phyloP scores from a whole-genome alignment of 2,329 filamentous ascomycete genomes.

The Gnomoniopsis smithogilvyi region DNA sequence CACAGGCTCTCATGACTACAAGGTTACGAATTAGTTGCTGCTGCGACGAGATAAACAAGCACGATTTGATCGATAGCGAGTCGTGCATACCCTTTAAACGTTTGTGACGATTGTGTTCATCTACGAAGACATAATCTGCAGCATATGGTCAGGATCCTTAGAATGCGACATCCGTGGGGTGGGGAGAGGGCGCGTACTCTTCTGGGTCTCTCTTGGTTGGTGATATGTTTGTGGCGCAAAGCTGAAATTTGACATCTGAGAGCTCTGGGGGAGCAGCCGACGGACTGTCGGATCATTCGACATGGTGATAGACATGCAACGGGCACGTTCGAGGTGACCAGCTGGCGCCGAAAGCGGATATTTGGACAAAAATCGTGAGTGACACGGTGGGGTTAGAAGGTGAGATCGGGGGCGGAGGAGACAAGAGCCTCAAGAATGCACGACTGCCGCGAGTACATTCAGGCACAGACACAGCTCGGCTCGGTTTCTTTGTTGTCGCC shows the following conservation, averaged over 20 bases:
- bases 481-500: neutral
- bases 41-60: neutral
- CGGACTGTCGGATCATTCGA: conserved; percentile 60
- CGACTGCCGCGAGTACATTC: neutral
- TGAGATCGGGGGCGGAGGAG: conserved; percentile 8
- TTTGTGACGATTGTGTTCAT: conserved; percentile 98
- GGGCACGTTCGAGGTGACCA: neutral
- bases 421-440: conserved; percentile 6
- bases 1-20: conserved; percentile 94
- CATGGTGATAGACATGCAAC: conserved; percentile 40
- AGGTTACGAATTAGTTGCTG: neutral
- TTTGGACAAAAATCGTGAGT: neutral
- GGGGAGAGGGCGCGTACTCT: conserved; percentile 58
- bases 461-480: neutral
- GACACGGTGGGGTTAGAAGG: neutral
- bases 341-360: neutral
- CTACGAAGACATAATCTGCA: conserved; percentile 96
- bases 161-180: neutral
- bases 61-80: neutral
- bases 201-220: conserved; percentile 72
- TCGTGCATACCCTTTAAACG: conserved; percentile 74
- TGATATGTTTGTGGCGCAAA: conserved; percentile 64
- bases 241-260: conserved; percentile 71
- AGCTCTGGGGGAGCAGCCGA: conserved; percentile 63
- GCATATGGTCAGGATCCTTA: conserved; percentile 27